These are phyloP conservation scores for Pyrenula massariospora DNA, from an alignment of 495 filamentous ascomycete species.

Conservation along the genomic window DNA sequence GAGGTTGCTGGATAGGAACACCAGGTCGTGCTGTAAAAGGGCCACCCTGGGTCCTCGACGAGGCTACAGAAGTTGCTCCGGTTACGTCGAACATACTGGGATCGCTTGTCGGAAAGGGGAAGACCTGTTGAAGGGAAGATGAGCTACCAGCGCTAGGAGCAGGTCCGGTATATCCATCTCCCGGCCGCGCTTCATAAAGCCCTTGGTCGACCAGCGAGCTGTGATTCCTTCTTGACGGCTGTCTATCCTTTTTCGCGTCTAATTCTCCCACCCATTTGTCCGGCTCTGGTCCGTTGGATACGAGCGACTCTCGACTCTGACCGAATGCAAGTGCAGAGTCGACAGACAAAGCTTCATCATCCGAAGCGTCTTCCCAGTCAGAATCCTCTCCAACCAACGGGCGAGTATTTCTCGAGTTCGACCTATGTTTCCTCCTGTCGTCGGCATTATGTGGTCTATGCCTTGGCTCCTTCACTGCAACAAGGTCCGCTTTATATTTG, in stretches of 20 bases:
- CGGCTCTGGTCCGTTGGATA: conserved; percentile 38
- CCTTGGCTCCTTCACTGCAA: conserved; percentile 28
- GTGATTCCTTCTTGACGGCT: conserved; percentile 18
- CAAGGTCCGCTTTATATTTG: conserved; percentile 15
- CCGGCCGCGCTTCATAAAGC: conserved; percentile 19
- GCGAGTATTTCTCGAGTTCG: conserved; percentile 17
- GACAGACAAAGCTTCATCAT: conserved; percentile 37
- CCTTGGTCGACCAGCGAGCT: conserved; percentile 11
- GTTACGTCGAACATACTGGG: conserved; percentile 44
- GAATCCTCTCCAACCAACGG: conserved; percentile 31
- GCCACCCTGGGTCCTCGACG: conserved; percentile 29
- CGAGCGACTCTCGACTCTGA: conserved; percentile 34
- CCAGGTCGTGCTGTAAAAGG: conserved; percentile 29
- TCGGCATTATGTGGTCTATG: conserved; percentile 1
- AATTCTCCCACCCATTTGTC: conserved; percentile 39
- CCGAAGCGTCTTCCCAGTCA: conserved; percentile 52
- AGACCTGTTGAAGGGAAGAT: conserved; percentile 33
- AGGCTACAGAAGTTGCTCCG: conserved; percentile 34
- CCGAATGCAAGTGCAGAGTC: conserved; percentile 47
- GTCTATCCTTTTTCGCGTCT: conserved; percentile 35
- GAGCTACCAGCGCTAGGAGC: conserved; percentile 15
- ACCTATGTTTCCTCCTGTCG: not conserved
- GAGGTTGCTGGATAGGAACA: conserved; percentile 46
- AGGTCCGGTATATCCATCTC: conserved; percentile 9
- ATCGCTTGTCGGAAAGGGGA: conserved; percentile 51